Base-by-base conservation (phyloP, 192 early-diverging fungal species). In the Entomortierella chlamydospora region DNA sequence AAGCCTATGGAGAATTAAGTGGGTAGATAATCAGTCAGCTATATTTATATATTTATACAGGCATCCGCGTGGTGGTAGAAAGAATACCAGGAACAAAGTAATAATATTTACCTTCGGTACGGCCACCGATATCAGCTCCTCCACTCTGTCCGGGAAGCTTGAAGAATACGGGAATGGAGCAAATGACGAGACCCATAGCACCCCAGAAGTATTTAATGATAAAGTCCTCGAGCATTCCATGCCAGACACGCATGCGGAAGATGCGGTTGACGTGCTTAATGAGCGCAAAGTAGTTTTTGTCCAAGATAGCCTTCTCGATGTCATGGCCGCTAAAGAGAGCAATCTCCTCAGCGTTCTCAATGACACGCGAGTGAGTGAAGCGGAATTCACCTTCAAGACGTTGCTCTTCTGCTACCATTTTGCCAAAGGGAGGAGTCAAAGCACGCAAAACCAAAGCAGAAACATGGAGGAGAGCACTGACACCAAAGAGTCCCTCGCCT, bases 151-250 rank as follows among this genome's bases (percentile, higher is more conserved):
- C 87, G 5, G 85, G 69, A 0, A 85, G 37, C 26, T 81, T 84
- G 67, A 85, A 87, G 64, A 98, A 97, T 17, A 96, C 95, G 2
- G 97, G 97, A 11, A 93, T 91, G 0, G 94, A 91, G 68, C 95
- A 97, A 18, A 97, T 85, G 12, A 92, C 82, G 57, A 96, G 84
- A 39, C 96, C 96, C 61, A 91, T 90, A 1, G 96, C 96, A 68
- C 96, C 94, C 97, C 97, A 99, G 61, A 96, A 94, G 84, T 99
- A 99, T 81, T 99, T 99, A 83, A 99, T 95, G 28, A 98, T 87
- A 86, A 97, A 98, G 83, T 98, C 97, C 82, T 99, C 97, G 53
- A 98, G 83, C 96, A 99, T 97, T 26, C 92, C 88, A 78, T 98
- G 93, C 80, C 92, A 93, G 60, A 99, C 92, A 30, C 94, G 91